These are phyloP conservation scores for Saccharomyces uvarum DNA, from an alignment of 1,139 yeast species.

Conservation along the genomic window DNA sequence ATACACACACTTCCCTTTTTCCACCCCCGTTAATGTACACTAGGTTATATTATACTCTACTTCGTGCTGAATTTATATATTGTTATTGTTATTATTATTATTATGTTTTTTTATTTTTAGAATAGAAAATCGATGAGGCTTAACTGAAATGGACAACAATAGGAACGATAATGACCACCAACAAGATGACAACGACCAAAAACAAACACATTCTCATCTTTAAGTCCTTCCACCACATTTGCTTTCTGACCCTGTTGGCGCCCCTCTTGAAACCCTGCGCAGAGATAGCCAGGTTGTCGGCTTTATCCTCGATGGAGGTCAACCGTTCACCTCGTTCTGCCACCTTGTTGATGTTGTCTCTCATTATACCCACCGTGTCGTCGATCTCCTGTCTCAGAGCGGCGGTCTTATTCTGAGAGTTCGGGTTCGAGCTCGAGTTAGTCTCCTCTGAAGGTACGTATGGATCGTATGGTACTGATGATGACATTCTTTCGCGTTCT, in stretches of 20 bases:
- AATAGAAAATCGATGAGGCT: neutral
- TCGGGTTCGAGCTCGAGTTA: conserved; percentile 21
- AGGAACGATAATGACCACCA: conserved; percentile 88
- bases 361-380: conserved; percentile 96
- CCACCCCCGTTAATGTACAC: neutral
- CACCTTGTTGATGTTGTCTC: conserved; percentile 92
- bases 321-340: conserved; percentile 92
- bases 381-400: conserved; percentile 89
- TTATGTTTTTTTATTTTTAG: neutral
- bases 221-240: conserved; percentile 99
- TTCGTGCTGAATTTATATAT: neutral
- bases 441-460: conserved; percentile 61
- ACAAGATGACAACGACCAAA: conserved; percentile 66
- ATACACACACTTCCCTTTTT: neutral
- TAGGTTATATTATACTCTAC: neutral
- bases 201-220: conserved; percentile 92
- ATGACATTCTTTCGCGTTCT: conserved; percentile 45
- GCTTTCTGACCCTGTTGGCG: conserved; percentile 94
- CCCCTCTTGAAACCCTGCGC: conserved; percentile 97
- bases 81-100: neutral
- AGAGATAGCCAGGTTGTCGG: conserved; percentile 84
- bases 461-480: conserved; percentile 86
- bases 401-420: conserved; percentile 54
- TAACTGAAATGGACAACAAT: conserved; percentile 79
- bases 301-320: conserved; percentile 87